Evolutionary conservation across 2,329 filamentous ascomycete species (phyloP).

Genomic region (Pestalotiopsis sp.): DNA sequence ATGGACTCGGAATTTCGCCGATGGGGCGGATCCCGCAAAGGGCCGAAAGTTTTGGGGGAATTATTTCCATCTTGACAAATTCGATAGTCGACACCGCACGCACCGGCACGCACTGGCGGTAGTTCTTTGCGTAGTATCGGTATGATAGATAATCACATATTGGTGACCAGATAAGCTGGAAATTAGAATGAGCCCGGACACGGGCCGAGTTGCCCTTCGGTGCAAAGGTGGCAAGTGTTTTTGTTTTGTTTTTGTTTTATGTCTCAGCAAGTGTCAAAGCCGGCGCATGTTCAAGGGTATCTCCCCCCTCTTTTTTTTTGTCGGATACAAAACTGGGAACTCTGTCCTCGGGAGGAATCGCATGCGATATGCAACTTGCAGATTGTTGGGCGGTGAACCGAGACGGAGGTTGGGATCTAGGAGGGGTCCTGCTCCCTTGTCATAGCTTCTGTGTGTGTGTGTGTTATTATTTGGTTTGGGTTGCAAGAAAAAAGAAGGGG

Average conservation of each 20-base stretch:
- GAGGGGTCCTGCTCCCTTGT: background rate
- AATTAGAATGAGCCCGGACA: background rate
- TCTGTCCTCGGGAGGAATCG: background rate
- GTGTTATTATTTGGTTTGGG: background rate
- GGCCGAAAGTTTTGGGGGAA: too few relatives aligned
- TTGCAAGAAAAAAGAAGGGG: background rate
- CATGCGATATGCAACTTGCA: background rate
- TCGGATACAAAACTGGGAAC: background rate
- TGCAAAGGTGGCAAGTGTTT: background rate
- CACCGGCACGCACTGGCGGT: too few relatives aligned
- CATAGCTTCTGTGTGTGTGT: background rate
- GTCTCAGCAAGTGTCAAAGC: background rate
- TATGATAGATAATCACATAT: background rate
- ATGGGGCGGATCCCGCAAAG: too few relatives aligned
- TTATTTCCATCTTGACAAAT: too few relatives aligned
- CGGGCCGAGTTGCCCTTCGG: conserved; percentile 8
- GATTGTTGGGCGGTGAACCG: conserved; percentile 2
- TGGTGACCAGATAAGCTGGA: background rate
- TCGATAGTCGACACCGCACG: too few relatives aligned
- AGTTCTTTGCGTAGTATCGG: too few relatives aligned
- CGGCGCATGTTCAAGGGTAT: background rate
- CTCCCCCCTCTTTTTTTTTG: background rate
- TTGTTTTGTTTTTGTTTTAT: background rate
- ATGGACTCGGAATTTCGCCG: too few relatives aligned
- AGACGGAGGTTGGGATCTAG: background rate